phyloP scores from a whole-genome alignment of 176 grass and related monocot genomes.

The Carex littledalei region DNA sequence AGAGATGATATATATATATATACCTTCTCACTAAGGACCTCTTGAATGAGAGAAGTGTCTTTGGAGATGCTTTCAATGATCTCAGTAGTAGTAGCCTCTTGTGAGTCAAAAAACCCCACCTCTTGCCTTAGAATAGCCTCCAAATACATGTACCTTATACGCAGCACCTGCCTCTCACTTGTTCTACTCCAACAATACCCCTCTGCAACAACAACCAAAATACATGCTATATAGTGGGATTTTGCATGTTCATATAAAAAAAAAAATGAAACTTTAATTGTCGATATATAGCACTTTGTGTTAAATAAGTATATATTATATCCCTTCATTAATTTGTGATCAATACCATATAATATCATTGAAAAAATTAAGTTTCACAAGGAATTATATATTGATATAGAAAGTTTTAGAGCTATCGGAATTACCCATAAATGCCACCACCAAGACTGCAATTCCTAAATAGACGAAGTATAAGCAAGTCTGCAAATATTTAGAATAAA shows the following conservation, averaged over 20 bases:
- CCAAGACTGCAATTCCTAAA: conserved; percentile 71
- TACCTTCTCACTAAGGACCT: conserved; percentile 99
- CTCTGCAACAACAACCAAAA: conserved; percentile 36
- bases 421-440: conserved; percentile 90
- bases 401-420: background rate
- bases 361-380: background rate
- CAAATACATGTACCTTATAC: conserved; percentile 83
- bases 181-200: conserved; percentile 99
- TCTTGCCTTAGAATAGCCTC: conserved; percentile 91
- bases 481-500: conserved; percentile 35
- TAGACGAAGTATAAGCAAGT: conserved; percentile 87
- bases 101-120: conserved; percentile 92
- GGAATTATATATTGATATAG: background rate
- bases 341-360: background rate
- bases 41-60: conserved; percentile 82
- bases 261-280: background rate
- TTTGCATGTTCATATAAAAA: background rate
- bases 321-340: background rate
- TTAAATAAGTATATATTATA: background rate
- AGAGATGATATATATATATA: background rate
- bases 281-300: background rate
- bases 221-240: background rate
- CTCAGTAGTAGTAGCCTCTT: conserved; percentile 89
- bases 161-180: conserved; percentile 94
- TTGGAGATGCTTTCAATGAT: conserved; percentile 98